Base-by-base conservation (phyloP, 1,284 basidiomycete species). In the Sporisorium scitamineum region DNA sequence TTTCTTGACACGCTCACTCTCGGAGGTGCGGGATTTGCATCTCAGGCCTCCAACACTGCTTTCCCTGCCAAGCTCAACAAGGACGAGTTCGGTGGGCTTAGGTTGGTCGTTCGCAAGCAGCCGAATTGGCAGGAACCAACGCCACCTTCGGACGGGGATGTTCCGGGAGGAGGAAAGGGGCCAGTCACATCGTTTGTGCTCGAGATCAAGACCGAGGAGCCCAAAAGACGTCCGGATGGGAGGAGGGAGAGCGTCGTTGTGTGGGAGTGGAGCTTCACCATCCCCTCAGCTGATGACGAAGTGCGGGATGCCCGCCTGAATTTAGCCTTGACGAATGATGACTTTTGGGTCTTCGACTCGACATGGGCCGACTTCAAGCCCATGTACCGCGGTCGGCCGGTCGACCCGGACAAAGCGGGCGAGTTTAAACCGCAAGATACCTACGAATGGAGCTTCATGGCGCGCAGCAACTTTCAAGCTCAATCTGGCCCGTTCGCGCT, bases 21-120 rank as follows among this genome's bases (percentile, higher is more conserved):
- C 24, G 88, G 88, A 8, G 88, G 87, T 8, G 88, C 88, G 10
- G 88, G 88, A 0, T 89, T 89, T 66, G 88, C 88, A 0, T 88
- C 88, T 6, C 88, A 88, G 67, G 79, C 84, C 0, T 85, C 86
- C 53, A 68, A 80, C n/a, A 52, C 52, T 9, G 20, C 55, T 3
- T 67, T 77, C 24, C 79, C 75, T 22, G 59, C 67, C 39, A 45
- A 47, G 16, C 65, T 81, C 18, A 45, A 13, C 39, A 68, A 62
- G 47, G 48, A 71, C 11, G 32, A 54, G 18, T 79, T 52, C 44
- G 27, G 26, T 0, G 79, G 79, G 5, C 61, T 80, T 3, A 59
- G 71, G 16, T 39, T 80, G n/a, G 62, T 70, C 26, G 62, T 73
- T 32, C 70, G 75, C 32, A 65, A 68, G 29, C 42, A 60, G 14